phyloP scores from a whole-genome alignment of 306 rosid genomes.

The Oxytropis ochrocephala region DNA sequence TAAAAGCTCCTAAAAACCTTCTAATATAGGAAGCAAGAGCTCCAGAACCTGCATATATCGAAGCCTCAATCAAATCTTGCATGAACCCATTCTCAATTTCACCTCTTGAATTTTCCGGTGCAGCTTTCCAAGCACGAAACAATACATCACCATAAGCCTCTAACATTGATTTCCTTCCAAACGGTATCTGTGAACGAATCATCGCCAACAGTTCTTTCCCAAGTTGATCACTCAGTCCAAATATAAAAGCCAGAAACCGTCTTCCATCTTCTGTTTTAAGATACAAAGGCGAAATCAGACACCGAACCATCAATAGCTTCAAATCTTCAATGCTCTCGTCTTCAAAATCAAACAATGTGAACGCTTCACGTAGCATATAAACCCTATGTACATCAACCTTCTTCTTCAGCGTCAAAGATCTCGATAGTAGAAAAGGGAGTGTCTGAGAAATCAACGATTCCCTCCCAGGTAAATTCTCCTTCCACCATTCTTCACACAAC shows the following conservation, averaged over 20 bases:
- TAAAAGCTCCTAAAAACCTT: conserved; percentile 69
- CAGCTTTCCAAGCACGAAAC: conserved; percentile 81
- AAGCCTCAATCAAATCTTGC: conserved; percentile 73
- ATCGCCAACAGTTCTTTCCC: conserved; percentile 71
- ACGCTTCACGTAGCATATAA: conserved; percentile 66
- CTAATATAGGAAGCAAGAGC: conserved; percentile 65
- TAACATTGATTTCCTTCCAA: conserved; percentile 82
- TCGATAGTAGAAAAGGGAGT: conserved; percentile 60
- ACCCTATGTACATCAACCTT: conserved; percentile 82
- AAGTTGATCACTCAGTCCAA: conserved; percentile 60
- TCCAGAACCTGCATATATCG: conserved; percentile 48
- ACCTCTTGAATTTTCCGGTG: conserved; percentile 34
- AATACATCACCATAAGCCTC: conserved; percentile 77
- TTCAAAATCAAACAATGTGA: conserved; percentile 63
- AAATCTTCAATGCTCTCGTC: conserved; percentile 78
- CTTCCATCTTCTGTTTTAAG: conserved; percentile 80
- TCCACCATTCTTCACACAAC: conserved; percentile 93
- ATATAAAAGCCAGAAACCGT: conserved; percentile 58
- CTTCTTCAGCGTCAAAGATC: conserved; percentile 59
- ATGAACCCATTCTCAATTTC: conserved; percentile 67
- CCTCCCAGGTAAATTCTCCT: conserved; percentile 49
- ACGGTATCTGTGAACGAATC: conserved; percentile 80
- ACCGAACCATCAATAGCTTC: conserved; percentile 59
- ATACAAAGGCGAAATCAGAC: conserved; percentile 66
- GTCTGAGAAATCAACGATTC: conserved; percentile 74